A percentile compares a stretch with the other conserved stretches of the same genome.
Conservation (phyloP, 441 rosid species). For the Euphorbia schlechtendalii region DNA sequence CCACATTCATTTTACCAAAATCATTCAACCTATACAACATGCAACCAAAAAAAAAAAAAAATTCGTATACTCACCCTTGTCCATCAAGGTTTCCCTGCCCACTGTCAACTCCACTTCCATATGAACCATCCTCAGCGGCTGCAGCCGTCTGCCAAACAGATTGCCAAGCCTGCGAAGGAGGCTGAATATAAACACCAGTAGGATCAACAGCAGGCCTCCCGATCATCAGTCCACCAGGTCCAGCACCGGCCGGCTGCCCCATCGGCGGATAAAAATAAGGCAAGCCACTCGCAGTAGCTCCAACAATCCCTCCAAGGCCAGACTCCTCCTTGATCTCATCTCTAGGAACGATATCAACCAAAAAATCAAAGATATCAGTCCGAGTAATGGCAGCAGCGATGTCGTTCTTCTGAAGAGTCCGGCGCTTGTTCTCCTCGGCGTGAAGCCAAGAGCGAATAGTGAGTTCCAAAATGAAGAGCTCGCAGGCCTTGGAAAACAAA, state of each 20-base stretch:
- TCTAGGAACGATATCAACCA: slow-evolving; percentile 86
- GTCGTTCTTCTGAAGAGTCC: slow-evolving; percentile 94
- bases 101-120: slow-evolving; percentile 56
- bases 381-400: slow-evolving; percentile 92
- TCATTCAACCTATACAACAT: background rate
- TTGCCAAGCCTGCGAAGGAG: slow-evolving; percentile 98
- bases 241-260: slow-evolving; percentile 58
- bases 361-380: slow-evolving; percentile 89
- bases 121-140: slow-evolving; percentile 54
- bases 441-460: slow-evolving; percentile 98
- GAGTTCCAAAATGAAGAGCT: slow-evolving; percentile 92
- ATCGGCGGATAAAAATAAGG: slow-evolving; percentile 89
- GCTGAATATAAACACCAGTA: slow-evolving; percentile 69
- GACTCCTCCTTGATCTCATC: slow-evolving; percentile 84
- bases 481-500: slow-evolving; percentile 90
- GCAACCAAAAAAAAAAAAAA: background rate
- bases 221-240: slow-evolving; percentile 87
- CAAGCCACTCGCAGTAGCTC: slow-evolving; percentile 74
- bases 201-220: slow-evolving; percentile 88
- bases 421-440: slow-evolving; percentile 91
- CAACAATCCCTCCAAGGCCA: slow-evolving; percentile 45
- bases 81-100: slow-evolving; percentile 67
- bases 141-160: slow-evolving; percentile 72
- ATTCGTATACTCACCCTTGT: slow-evolving; percentile 40
- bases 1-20: background rate